Base-by-base conservation (phyloP, 148 eudicot species). In the Dysphania ambrosioides region DNA sequence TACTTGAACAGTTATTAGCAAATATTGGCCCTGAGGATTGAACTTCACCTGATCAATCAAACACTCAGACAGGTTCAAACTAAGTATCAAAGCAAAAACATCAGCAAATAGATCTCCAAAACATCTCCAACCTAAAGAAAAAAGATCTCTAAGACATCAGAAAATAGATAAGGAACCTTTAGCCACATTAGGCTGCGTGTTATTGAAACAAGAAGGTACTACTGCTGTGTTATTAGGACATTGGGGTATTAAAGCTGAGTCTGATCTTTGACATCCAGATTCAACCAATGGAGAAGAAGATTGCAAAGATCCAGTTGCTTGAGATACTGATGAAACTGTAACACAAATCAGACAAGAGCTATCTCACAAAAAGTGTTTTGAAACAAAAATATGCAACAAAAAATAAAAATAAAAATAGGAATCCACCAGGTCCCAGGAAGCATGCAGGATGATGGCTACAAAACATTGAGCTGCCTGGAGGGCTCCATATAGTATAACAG, bases 1-100 rank as follows among this genome's bases (percentile, higher is more conserved):
- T 87, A 79, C 90, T 87, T 72, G 88, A 88, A 74, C 82, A 83
- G 72, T 89, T 86, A 77, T 85, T 84, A 30, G 84, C 82, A 71
- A 72, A 26, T 24, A 70, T 72, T 31, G 67, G 84, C 69, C 72
- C 86, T 30, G 80, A 74, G 79, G 87, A 77, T 77, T 77, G 80
- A 64, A 69, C 30, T 72, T 87, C 89, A 66, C 85, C 93, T 94
- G 82, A 67, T 36, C 66, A 49, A 72, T 10, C 40, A 82, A 49
- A 71, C 9, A 60, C 13, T n/a, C 34, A 51, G 32, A 47, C n/a
- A 24, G 56, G 64, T 42, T 58, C 68, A 42, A 36, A 47, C 19
- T 18, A 36, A 68, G 70, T 29, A 44, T 9, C 12, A 34, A 19
- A 29, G 60, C 66, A n/a, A 60, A 47, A 47, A 74, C 26, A n/a